phyloP scores from a whole-genome alignment of 768 basidiomycete species.

The Pisolithus orientalis region DNA sequence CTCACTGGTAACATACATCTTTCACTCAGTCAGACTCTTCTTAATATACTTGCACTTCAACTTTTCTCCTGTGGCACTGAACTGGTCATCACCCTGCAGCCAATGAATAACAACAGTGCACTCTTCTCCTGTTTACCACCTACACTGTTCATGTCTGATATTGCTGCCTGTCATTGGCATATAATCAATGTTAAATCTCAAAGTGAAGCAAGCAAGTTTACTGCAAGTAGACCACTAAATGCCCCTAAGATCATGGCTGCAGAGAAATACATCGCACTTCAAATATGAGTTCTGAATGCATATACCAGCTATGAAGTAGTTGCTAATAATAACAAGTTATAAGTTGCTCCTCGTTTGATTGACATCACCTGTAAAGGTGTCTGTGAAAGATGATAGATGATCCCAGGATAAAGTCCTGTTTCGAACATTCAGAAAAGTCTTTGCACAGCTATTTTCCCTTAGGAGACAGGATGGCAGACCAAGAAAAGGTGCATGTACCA shows the following conservation, averaged over 20 bases:
- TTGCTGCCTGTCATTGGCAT: slow-evolving; percentile 36
- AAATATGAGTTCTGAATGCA: slow-evolving; percentile 65
- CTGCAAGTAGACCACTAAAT: slow-evolving; percentile 71
- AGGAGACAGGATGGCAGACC: background rate
- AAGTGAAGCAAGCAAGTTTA: slow-evolving; percentile 14
- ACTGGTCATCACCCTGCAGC: slow-evolving; percentile 61
- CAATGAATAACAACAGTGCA: slow-evolving; percentile 59
- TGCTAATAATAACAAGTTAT: background rate
- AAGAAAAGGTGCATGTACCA: slow-evolving; percentile 32
- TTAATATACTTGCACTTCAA: slow-evolving; percentile 53
- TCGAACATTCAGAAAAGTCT: slow-evolving; percentile 73
- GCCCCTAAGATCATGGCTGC: slow-evolving; percentile 81
- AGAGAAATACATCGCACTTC: slow-evolving; percentile 63
- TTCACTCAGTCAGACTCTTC: slow-evolving; percentile 62
- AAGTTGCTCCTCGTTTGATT: background rate
- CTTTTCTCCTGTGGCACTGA: slow-evolving; percentile 66
- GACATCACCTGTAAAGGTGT: background rate
- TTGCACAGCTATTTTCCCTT: slow-evolving; percentile 44
- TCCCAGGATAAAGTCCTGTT: slow-evolving; percentile 37
- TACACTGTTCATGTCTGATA: slow-evolving; percentile 65
- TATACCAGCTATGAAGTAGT: slow-evolving; percentile 44
- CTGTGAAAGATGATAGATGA: slow-evolving; percentile 61
- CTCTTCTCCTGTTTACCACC: slow-evolving; percentile 67
- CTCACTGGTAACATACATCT: slow-evolving; percentile 49
- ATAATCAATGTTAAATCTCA: background rate